A percentile compares a stretch with the other conserved stretches of the same genome.
Evolutionary conservation across 495 filamentous ascomycete species (phyloP).

Genomic region (Neurospora sp.): DNA sequence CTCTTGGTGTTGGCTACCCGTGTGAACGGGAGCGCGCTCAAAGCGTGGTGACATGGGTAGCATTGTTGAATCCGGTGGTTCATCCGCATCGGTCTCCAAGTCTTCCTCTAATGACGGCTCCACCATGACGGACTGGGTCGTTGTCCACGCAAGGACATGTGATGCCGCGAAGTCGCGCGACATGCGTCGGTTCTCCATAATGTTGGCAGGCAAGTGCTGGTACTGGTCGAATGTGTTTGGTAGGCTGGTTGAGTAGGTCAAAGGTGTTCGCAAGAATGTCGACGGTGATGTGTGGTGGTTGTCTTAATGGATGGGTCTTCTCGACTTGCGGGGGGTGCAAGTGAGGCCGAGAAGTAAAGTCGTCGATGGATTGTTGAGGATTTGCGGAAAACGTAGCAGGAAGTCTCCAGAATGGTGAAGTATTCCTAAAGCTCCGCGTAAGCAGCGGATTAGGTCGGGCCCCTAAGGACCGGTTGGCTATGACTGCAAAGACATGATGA

Average conservation of each 20-base stretch:
- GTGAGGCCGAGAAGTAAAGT: conserved; percentile 1
- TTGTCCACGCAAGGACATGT: conserved; percentile 32
- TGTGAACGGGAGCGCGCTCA: conserved; percentile 31
- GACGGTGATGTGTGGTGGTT: background rate
- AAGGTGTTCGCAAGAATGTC: background rate
- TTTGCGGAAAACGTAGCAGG: conserved; percentile 1
- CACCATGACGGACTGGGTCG: conserved; percentile 29
- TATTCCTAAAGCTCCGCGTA: conserved; percentile 16
- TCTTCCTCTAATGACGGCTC: conserved; percentile 35
- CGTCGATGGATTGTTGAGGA: background rate
- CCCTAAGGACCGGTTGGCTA: conserved; percentile 50
- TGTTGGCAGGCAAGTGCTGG: conserved; percentile 10
- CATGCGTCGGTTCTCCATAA: conserved; percentile 24
- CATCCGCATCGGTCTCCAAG: conserved; percentile 21
- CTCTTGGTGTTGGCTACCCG: conserved; percentile 44
- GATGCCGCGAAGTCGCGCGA: conserved; percentile 29
- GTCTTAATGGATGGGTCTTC: background rate
- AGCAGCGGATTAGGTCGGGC: conserved; percentile 28
- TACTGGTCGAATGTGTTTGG: background rate
- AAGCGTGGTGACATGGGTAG: conserved; percentile 25
- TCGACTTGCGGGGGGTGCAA: background rate
- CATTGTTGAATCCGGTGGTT: conserved; percentile 18
- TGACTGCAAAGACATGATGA: conserved; percentile 39
- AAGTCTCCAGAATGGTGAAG: conserved; percentile 16
- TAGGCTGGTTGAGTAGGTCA: background rate